Percentiles rank a stretch among this genome's conserved stretches.
Evolutionary conservation across 192 early-diverging fungal species (phyloP).

Genomic region (Podila epigama): DNA sequence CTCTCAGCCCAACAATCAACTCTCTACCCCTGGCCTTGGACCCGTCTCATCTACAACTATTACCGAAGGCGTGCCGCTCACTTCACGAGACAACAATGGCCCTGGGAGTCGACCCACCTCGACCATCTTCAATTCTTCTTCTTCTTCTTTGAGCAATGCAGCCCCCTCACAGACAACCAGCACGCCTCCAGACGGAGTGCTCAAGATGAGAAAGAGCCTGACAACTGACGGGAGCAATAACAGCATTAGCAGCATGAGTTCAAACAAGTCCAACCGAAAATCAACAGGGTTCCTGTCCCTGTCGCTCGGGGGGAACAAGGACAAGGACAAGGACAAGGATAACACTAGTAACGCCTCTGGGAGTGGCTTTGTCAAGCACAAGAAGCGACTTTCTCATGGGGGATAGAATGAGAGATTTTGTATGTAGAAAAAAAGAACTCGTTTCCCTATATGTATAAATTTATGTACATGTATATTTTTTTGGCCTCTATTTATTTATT

Average conservation of each 20-base stretch:
- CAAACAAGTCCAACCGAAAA: conserved; percentile 5
- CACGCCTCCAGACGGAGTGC: conserved; percentile 33
- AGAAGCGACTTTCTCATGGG: conserved; percentile 23
- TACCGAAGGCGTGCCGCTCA: neutral
- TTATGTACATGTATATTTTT: too few relatives aligned
- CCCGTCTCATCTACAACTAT: conserved; percentile 1
- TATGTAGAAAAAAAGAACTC: too few relatives aligned
- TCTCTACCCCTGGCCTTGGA: neutral
- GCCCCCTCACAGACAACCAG: conserved; percentile 1
- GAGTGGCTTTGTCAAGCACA: conserved; percentile 7
- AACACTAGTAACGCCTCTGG: neutral
- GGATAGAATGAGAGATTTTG: conserved; percentile 1
- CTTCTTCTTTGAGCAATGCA: neutral
- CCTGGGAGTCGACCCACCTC: neutral
- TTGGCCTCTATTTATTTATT: too few relatives aligned
- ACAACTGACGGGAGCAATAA: conserved; percentile 32
- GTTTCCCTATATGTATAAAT: too few relatives aligned
- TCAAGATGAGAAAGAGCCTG: conserved; percentile 50
- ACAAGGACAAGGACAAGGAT: conserved; percentile 20
- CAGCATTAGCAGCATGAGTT: neutral
- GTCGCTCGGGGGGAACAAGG: conserved; percentile 5
- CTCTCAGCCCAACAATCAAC: neutral
- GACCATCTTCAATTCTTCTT: neutral
- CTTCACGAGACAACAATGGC: neutral
- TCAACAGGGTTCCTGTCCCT: conserved; percentile 25